A percentile compares a stretch with the other conserved stretches of the same genome.
phyloP scores from a whole-genome alignment of 805 yeast genomes.

The Saturnispora kantuleensis region DNA sequence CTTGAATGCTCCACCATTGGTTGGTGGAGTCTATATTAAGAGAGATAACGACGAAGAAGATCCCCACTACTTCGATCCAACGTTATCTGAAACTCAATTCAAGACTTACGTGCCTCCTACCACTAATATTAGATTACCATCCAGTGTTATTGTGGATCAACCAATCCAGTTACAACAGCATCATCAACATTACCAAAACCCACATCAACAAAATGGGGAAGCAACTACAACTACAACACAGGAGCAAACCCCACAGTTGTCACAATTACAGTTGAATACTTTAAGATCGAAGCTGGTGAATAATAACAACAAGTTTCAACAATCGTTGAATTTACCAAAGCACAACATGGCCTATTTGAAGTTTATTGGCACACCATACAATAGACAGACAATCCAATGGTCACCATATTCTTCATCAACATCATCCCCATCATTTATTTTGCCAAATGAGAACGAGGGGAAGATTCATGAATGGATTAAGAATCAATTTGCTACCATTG shows the following conservation, averaged over 20 bases:
- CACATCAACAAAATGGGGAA: background rate
- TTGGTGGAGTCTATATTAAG: slow-evolving; percentile 81
- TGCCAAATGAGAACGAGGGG: slow-evolving; percentile 28
- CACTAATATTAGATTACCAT: slow-evolving; percentile 20
- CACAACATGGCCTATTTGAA: slow-evolving; percentile 17
- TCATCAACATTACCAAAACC: background rate
- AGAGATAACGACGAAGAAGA: slow-evolving; percentile 74
- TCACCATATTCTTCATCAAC: slow-evolving; percentile 26
- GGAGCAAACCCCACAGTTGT: background rate
- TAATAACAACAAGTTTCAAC: slow-evolving; percentile 7
- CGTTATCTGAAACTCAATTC: slow-evolving; percentile 19
- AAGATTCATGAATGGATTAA: slow-evolving; percentile 27
- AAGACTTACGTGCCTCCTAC: slow-evolving; percentile 26
- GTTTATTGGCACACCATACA: slow-evolving; percentile 26
- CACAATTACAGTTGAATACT: slow-evolving; percentile 3
- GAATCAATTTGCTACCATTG: slow-evolving; percentile 25
- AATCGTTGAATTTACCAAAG: slow-evolving; percentile 9
- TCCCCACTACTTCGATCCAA: slow-evolving; percentile 43
- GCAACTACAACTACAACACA: slow-evolving; percentile 9
- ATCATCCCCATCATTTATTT: slow-evolving; percentile 26
- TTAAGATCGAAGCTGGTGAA: slow-evolving; percentile 4
- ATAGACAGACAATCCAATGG: slow-evolving; percentile 22
- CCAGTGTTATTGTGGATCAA: slow-evolving; percentile 11
- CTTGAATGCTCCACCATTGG: slow-evolving; percentile 84
- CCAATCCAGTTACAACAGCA: slow-evolving; percentile 3